These are phyloP conservation scores for Hyaloscypha variabilis DNA, from an alignment of 495 filamentous ascomycete species.

Conservation along the genomic window DNA sequence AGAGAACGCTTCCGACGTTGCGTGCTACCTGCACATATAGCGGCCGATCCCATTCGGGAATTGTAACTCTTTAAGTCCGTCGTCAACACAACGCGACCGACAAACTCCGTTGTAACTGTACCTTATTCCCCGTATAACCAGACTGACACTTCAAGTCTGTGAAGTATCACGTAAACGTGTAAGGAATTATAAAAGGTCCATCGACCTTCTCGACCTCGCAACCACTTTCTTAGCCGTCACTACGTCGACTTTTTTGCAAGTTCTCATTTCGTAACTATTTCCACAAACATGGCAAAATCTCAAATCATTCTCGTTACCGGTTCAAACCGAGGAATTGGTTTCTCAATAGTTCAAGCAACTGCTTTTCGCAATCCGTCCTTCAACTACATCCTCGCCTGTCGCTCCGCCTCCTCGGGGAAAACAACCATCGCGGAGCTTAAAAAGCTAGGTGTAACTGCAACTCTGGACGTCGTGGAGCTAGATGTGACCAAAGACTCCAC, in stretches of 20 bases:
- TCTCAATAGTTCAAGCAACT: slow-evolving; percentile 37
- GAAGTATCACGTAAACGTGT: too few relatives aligned
- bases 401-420: slow-evolving; percentile 26
- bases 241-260: background rate
- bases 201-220: background rate
- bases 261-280: background rate
- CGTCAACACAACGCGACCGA: background rate
- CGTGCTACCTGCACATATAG: background rate
- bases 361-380: slow-evolving; percentile 30
- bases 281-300: slow-evolving; percentile 19
- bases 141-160: too few relatives aligned
- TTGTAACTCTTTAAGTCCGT: slow-evolving; percentile 7
- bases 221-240: background rate
- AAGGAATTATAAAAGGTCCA: background rate
- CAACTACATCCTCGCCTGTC: slow-evolving; percentile 37
- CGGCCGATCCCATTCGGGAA: background rate
- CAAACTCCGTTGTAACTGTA: background rate
- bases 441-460: slow-evolving; percentile 26
- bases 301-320: slow-evolving; percentile 41
- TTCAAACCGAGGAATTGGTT: slow-evolving; percentile 41
- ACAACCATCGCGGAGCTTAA: slow-evolving; percentile 28
- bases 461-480: slow-evolving; percentile 35
- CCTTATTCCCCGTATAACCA: too few relatives aligned
- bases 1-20: too few relatives aligned
- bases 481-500: slow-evolving; percentile 36